These are phyloP conservation scores for Arthrinium phaeospermum DNA, from an alignment of 2,329 filamentous ascomycete genomes.

Conservation along the genomic window DNA sequence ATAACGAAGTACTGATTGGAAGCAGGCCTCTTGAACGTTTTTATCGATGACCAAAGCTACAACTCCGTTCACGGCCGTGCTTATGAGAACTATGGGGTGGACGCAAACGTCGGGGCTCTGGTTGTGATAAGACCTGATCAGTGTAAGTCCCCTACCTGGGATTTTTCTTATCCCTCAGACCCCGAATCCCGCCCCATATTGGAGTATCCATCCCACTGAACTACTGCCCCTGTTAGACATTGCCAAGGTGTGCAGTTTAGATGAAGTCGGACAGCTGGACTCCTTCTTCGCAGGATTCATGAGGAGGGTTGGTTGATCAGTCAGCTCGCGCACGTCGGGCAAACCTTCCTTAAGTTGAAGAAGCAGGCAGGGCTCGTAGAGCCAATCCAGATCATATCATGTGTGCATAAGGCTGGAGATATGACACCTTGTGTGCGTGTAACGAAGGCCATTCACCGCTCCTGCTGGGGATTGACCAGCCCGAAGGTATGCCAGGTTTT, in stretches of 20 bases:
- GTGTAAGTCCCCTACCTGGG: constrained; percentile 48
- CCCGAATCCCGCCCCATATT: background rate
- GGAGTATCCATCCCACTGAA: background rate
- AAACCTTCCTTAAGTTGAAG: background rate
- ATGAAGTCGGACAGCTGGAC: constrained; percentile 21
- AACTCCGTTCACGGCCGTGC: constrained; percentile 61
- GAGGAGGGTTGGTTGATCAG: background rate
- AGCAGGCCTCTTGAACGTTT: constrained; percentile 64
- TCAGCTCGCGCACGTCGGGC: background rate
- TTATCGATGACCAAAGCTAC: constrained; percentile 60
- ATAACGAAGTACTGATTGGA: background rate
- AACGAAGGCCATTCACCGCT: background rate
- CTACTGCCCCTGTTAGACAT: constrained; percentile 31
- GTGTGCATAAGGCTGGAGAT: constrained; percentile 8
- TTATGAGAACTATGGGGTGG: constrained; percentile 61
- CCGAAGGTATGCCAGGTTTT: background rate
- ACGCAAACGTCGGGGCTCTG: constrained; percentile 49
- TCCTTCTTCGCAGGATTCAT: constrained; percentile 2
- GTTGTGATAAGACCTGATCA: constrained; percentile 66
- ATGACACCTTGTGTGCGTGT: background rate
- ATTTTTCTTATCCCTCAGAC: background rate
- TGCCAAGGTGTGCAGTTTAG: constrained; percentile 31
- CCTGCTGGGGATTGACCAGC: background rate
- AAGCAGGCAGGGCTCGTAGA: background rate
- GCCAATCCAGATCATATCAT: background rate